Evolutionary conservation across 2,329 filamentous ascomycete genomes (phyloP).

Genomic region (Purpureocillium takamizusanense): DNA sequence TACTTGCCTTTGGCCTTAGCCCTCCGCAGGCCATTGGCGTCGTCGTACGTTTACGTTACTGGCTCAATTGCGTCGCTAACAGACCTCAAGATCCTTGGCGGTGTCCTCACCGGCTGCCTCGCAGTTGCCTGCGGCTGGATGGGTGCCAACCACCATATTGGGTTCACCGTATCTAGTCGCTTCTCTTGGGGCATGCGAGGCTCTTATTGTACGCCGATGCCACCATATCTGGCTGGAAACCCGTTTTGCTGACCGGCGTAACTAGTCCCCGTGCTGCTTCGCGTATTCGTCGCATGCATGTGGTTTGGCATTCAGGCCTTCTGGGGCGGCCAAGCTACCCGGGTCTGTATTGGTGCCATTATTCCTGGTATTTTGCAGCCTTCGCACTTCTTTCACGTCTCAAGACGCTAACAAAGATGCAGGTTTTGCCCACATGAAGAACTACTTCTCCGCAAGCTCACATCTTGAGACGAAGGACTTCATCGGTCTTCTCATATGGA

Average conservation of each 20-base stretch:
- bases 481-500: conserved; percentile 15
- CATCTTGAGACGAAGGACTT: conserved; percentile 17
- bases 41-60: conserved; percentile 7
- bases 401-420: too few species aligned
- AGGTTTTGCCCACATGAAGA: conserved; percentile 14
- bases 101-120: conserved; percentile 10
- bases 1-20: conserved; percentile 15
- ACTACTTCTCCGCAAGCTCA: conserved; percentile 12
- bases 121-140: conserved; percentile 13
- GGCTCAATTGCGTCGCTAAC: not conserved
- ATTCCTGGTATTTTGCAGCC: conserved; percentile 11
- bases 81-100: conserved; percentile 9
- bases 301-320: conserved; percentile 20
- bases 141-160: conserved; percentile 15
- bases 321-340: conserved; percentile 18
- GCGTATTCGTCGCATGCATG: conserved; percentile 15
- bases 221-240: too few species aligned
- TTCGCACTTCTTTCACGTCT: not conserved
- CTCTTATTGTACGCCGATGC: conserved; percentile 11
- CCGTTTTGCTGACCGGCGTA: not conserved
- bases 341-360: conserved; percentile 16
- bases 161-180: conserved; percentile 20
- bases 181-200: conserved; percentile 39
- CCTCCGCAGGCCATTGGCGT: conserved; percentile 16
- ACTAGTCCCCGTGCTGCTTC: conserved; percentile 16